Conservation (phyloP, 495 filamentous ascomycete species). For the Penicillium riverlandense region DNA sequence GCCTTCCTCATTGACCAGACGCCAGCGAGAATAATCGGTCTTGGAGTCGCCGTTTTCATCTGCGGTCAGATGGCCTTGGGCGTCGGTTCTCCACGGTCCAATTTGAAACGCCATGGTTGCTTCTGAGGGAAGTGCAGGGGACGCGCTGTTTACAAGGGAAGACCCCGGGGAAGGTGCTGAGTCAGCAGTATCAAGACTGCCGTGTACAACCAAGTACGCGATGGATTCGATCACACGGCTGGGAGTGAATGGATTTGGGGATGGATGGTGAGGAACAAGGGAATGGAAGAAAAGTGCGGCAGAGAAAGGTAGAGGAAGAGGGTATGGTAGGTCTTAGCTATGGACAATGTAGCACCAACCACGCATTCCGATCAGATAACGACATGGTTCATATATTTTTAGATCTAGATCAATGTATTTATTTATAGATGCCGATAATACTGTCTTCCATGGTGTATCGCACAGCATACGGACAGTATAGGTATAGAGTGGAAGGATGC, state of each 20-base stretch:
- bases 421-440: too few species aligned
- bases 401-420: too few species aligned
- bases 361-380: background rate
- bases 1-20: constrained; percentile 73
- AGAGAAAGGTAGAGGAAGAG: background rate
- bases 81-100: constrained; percentile 33
- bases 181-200: constrained; percentile 18
- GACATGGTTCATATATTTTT: too few species aligned
- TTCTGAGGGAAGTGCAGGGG: constrained; percentile 1
- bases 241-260: background rate
- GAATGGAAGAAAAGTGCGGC: background rate
- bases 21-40: constrained; percentile 80
- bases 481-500: too few species aligned
- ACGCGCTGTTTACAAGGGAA: constrained; percentile 1
- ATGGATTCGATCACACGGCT: background rate
- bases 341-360: background rate
- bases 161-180: constrained; percentile 11
- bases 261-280: background rate
- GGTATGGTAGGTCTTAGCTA: background rate
- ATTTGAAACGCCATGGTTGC: constrained; percentile 24
- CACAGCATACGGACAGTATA: too few species aligned
- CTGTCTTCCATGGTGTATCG: too few species aligned
- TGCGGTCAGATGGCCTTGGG: constrained; percentile 31
- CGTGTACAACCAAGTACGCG: constrained; percentile 15
- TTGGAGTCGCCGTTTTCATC: constrained; percentile 35